Percentiles rank a stretch among this genome's conserved stretches.
Conservation (phyloP, 495 filamentous ascomycete species). For the Staphylotrichum longicolle region DNA sequence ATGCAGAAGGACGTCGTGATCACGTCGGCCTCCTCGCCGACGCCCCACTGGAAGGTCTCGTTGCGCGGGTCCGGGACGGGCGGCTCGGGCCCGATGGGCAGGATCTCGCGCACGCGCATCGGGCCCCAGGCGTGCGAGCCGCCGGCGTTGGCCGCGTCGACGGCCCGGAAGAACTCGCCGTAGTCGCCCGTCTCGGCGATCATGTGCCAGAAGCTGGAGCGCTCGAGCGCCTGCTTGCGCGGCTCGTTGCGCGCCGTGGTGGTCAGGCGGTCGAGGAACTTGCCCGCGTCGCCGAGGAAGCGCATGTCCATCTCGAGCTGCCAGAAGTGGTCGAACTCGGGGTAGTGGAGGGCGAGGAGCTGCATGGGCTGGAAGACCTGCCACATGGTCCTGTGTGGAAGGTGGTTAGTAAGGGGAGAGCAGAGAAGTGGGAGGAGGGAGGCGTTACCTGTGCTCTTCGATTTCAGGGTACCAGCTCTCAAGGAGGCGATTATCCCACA, state of each 20-base stretch:
- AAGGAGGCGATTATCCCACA: conserved; percentile 53
- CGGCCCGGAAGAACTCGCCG: conserved; percentile 25
- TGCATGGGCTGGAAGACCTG: conserved; percentile 49
- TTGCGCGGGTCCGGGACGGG: conserved; percentile 39
- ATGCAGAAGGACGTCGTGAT: conserved; percentile 54
- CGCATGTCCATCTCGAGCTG: conserved; percentile 62
- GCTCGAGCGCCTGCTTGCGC: conserved; percentile 44
- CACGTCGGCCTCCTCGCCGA: conserved; percentile 58
- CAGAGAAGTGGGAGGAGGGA: not conserved
- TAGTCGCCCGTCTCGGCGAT: conserved; percentile 31
- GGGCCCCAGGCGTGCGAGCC: conserved; percentile 60
- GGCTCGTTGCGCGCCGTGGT: conserved; percentile 55
- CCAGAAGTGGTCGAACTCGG: conserved; percentile 61
- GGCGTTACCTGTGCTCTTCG: conserved; percentile 35
- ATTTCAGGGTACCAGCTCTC: conserved; percentile 41
- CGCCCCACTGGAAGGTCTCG: conserved; percentile 57
- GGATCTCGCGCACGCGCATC: conserved; percentile 48
- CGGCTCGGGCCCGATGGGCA: conserved; percentile 45
- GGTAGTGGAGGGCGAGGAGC: conserved; percentile 56
- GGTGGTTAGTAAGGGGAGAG: not conserved
- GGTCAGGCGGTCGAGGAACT: conserved; percentile 48
- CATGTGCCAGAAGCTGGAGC: conserved; percentile 42
- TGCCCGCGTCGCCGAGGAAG: conserved; percentile 56
- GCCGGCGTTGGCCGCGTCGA: conserved; percentile 29
- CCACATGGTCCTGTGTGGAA: conserved; percentile 34